Evolutionary conservation across 805 yeast species (phyloP).

Genomic region (Kodamaea jinghongensis): DNA sequence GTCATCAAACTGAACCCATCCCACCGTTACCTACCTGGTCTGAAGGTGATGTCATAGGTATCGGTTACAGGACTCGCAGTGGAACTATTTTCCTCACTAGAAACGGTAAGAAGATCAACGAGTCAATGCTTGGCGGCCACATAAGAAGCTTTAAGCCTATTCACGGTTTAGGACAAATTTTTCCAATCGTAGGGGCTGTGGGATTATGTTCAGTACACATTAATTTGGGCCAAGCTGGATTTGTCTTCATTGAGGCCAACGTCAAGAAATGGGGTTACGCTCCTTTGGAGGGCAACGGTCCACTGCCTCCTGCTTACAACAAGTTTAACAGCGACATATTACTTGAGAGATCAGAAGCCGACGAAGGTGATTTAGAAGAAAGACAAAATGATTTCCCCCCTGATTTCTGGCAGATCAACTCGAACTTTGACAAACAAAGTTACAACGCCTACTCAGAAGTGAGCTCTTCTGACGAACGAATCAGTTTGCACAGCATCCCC

Average conservation of each 20-base stretch:
- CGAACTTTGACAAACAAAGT: conserved; percentile 29
- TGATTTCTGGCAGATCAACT: conserved; percentile 47
- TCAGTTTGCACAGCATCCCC: conserved; percentile 36
- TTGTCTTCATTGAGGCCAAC: conserved; percentile 86
- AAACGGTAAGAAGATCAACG: conserved; percentile 86
- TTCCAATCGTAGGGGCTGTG: conserved; percentile 87
- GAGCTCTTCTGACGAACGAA: conserved; percentile 38
- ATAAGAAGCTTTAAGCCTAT: conserved; percentile 63
- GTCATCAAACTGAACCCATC: conserved; percentile 6
- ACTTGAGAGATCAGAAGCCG: conserved; percentile 61
- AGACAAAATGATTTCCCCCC: conserved; percentile 55
- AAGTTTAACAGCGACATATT: conserved; percentile 74
- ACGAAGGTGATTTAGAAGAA: conserved; percentile 44
- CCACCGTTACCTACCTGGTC: conserved; percentile 56
- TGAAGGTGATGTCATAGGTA: conserved; percentile 90
- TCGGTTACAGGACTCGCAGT: conserved; percentile 78
- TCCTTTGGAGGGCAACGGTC: conserved; percentile 80
- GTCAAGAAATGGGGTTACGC: conserved; percentile 96
- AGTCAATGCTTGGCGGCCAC: conserved; percentile 79
- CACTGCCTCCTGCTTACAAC: conserved; percentile 93
- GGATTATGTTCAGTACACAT: conserved; percentile 82
- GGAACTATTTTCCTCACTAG: conserved; percentile 92
- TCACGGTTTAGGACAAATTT: conserved; percentile 46
- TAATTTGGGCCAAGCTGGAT: conserved; percentile 86
- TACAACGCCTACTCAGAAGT: conserved; percentile 41